Evolutionary conservation across 805 yeast species (phyloP).

Genomic region (Metschnikowia baotianmanensis): DNA sequence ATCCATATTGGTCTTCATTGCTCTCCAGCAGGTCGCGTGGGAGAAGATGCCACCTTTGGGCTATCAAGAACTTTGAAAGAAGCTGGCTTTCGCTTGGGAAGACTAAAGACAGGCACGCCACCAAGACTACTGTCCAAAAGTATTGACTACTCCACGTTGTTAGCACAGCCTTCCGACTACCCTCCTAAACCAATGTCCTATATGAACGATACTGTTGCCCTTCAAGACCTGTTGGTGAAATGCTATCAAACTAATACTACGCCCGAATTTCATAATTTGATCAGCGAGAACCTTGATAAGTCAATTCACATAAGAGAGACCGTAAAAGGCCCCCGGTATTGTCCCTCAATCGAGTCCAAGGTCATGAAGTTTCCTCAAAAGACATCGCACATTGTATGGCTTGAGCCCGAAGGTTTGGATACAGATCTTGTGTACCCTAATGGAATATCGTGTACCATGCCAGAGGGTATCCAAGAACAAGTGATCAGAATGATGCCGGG

Average conservation of each 20-base stretch:
- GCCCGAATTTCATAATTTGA: conserved; percentile 64
- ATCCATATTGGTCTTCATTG: conserved; percentile 83
- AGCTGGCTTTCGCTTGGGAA: conserved; percentile 80
- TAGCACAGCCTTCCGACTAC: conserved; percentile 73
- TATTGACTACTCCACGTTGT: conserved; percentile 63
- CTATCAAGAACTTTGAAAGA: conserved; percentile 71
- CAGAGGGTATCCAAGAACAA: conserved; percentile 80
- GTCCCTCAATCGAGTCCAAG: conserved; percentile 95
- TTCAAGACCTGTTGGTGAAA: conserved; percentile 53
- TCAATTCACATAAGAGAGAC: conserved; percentile 91
- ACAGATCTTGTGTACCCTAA: conserved; percentile 91
- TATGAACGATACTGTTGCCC: conserved; percentile 64
- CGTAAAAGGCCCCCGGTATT: conserved; percentile 94
- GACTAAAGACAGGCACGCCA: conserved; percentile 97
- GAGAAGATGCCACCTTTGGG: conserved; percentile 90
- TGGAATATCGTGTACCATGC: conserved; percentile 96
- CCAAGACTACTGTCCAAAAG: conserved; percentile 75
- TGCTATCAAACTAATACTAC: conserved; percentile 84
- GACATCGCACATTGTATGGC: conserved; percentile 79
- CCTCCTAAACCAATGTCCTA: conserved; percentile 92
- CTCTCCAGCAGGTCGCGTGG: conserved; percentile 90
- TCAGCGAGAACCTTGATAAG: conserved; percentile 68
- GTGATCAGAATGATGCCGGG: conserved; percentile 82
- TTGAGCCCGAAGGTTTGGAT: conserved; percentile 94
- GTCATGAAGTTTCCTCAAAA: conserved; percentile 77